These are phyloP conservation scores for Plasmodium blacklocki DNA, from an alignment of 169 alveolate species.

Conservation along the genomic window DNA sequence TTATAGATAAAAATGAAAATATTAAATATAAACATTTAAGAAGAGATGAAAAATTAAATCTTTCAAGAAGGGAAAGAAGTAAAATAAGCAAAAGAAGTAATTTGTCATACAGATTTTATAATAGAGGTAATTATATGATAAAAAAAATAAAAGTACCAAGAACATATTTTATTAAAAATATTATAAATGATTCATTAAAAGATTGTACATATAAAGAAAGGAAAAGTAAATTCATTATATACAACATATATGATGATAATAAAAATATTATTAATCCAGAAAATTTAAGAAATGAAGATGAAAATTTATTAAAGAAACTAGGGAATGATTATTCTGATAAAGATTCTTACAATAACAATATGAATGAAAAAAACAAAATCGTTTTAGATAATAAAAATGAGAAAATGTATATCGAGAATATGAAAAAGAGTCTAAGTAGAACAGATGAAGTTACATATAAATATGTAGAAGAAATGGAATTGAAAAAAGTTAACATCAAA, in stretches of 20 bases:
- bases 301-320: neutral
- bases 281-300: neutral
- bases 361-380: neutral
- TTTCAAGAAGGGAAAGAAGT: neutral
- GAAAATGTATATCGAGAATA: neutral
- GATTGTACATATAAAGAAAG: no score
- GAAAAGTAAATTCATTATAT: no score
- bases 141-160: no score
- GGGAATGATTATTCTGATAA: neutral
- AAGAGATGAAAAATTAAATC: neutral
- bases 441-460: constrained; percentile 64
- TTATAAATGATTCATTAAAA: no score
- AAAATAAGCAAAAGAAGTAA: neutral
- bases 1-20: neutral
- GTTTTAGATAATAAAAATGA: neutral
- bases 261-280: neutral
- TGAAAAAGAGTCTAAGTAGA: constrained; percentile 6
- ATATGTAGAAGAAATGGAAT: constrained; percentile 75
- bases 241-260: neutral
- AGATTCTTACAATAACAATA: neutral
- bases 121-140: no score
- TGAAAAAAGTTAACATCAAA: constrained; percentile 34
- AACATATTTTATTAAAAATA: no score
- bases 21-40: neutral
- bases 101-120: no score